phyloP scores from a whole-genome alignment of 495 filamentous ascomycete species.

The Geoglossum glabrum region DNA sequence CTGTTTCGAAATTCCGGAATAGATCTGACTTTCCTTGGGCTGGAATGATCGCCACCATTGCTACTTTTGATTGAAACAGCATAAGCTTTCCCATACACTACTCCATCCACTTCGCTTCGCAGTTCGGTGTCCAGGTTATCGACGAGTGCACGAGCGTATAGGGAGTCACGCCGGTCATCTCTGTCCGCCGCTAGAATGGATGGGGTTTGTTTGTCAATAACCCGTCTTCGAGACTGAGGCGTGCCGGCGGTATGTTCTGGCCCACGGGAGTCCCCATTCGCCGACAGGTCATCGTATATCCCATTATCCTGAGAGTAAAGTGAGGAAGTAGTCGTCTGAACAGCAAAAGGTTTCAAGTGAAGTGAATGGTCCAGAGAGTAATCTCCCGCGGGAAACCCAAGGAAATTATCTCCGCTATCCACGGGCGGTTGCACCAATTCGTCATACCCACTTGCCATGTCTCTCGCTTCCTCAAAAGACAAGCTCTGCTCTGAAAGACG shows the following conservation, averaged over 20 bases:
- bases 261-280: background rate
- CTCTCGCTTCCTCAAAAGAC: background rate
- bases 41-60: background rate
- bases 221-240: background rate
- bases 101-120: background rate
- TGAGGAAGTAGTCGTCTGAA: background rate
- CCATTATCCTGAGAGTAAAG: background rate
- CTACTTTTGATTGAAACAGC: background rate
- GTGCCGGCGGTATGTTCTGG: background rate
- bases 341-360: background rate
- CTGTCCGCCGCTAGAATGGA: background rate
- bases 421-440: background rate
- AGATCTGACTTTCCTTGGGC: background rate
- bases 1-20: background rate
- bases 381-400: background rate
- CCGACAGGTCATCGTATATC: background rate
- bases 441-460: background rate
- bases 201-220: background rate
- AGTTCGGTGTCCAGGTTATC: background rate
- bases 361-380: background rate
- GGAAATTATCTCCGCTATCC: background rate
- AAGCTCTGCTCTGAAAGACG: background rate
- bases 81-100: background rate
- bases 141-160: background rate
- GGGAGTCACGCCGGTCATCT: background rate